These are phyloP conservation scores for Gelatoporia subvermispora DNA, from an alignment of 768 basidiomycete genomes.

Conservation along the genomic window DNA sequence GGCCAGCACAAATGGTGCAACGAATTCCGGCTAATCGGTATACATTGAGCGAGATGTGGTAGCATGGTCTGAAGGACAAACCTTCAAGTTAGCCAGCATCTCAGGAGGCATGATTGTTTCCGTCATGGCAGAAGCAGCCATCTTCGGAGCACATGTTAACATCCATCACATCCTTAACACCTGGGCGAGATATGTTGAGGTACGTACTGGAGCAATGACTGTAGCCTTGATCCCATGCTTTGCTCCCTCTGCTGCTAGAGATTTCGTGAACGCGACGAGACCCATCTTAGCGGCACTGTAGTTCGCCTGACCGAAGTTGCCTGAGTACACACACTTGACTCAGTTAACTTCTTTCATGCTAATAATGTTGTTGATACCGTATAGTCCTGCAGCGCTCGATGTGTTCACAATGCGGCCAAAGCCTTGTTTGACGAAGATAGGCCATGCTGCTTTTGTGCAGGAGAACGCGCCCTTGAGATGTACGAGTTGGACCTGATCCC, in stretches of 20 bases:
- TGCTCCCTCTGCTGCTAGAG: constrained; percentile 85
- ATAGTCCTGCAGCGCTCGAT: constrained; percentile 90
- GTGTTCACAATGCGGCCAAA: constrained; percentile 94
- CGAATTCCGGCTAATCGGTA: constrained; percentile 68
- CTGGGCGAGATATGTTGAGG: background rate
- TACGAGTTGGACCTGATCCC: constrained; percentile 83
- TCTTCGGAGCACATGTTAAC: constrained; percentile 39
- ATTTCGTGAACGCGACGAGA: constrained; percentile 87
- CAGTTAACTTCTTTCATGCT: background rate
- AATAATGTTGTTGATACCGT: constrained; percentile 51
- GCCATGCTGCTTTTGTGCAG: constrained; percentile 95
- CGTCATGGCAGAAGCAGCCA: constrained; percentile 96
- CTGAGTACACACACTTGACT: constrained; percentile 29
- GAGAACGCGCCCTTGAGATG: constrained; percentile 93
- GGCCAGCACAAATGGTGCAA: constrained; percentile 88
- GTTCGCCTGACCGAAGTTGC: constrained; percentile 96
- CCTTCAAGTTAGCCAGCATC: constrained; percentile 83
- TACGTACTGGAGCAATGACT: constrained; percentile 82
- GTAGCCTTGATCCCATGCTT: constrained; percentile 87
- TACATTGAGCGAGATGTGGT: background rate
- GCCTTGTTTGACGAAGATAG: constrained; percentile 89
- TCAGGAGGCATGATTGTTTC: constrained; percentile 94
- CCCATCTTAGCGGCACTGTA: constrained; percentile 99
- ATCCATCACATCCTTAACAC: background rate
- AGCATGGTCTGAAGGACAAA: constrained; percentile 20